Percentiles rank a stretch among this genome's conserved stretches.
Evolutionary conservation across 768 basidiomycete genomes (phyloP).

Genomic region (Panaeolus papilionaceus): DNA sequence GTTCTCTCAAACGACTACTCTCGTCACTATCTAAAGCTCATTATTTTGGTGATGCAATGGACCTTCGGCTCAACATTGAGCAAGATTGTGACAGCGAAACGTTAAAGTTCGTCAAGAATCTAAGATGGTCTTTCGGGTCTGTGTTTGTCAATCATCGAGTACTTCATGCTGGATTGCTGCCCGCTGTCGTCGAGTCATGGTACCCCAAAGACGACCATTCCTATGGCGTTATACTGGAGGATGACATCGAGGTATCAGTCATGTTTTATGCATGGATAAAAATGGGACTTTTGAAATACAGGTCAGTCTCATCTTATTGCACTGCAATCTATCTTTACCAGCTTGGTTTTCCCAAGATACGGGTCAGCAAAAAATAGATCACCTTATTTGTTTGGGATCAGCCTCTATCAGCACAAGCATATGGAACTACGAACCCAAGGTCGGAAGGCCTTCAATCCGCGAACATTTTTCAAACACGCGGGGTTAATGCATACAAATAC

Average conservation of each 20-base stretch:
- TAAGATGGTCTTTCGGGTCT: constrained; percentile 66
- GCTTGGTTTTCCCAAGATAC: constrained; percentile 52
- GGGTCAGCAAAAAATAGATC: constrained; percentile 47
- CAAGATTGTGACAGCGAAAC: constrained; percentile 74
- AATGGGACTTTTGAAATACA: constrained; percentile 78
- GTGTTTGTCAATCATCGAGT: constrained; percentile 73
- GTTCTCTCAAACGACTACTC: constrained; percentile 72
- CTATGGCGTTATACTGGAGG: constrained; percentile 84
- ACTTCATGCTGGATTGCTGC: constrained; percentile 78
- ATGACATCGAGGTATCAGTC: constrained; percentile 86
- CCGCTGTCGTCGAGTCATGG: constrained; percentile 91
- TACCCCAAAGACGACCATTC: constrained; percentile 76
- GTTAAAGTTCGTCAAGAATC: constrained; percentile 50
- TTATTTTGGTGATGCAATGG: constrained; percentile 74
- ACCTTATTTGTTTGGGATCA: constrained; percentile 73
- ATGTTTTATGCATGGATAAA: constrained; percentile 88
- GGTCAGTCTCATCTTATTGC: constrained; percentile 43
- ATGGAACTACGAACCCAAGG: constrained; percentile 75
- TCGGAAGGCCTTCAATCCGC: constrained; percentile 71
- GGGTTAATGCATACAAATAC: constrained; percentile 51
- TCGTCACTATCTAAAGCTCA: constrained; percentile 59
- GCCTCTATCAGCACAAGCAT: constrained; percentile 87
- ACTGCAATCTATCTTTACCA: not conserved
- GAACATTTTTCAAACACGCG: constrained; percentile 53
- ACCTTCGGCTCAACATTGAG: constrained; percentile 76